Evolutionary conservation across 2,329 filamentous ascomycete genomes (phyloP).

Genomic region (Aureobasidium sp.): DNA sequence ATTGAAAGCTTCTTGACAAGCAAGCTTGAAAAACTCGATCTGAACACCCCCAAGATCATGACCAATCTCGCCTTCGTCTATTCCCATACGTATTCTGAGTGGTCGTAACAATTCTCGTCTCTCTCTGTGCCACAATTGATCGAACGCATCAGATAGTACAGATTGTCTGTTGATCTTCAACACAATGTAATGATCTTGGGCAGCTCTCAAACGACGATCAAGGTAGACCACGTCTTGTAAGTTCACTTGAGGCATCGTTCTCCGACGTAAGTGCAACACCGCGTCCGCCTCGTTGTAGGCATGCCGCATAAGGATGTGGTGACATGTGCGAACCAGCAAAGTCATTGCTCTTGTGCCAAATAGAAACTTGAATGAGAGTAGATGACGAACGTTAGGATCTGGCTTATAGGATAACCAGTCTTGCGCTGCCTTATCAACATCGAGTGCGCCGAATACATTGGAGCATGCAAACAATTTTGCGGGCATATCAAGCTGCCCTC

Average conservation of each 20-base stretch:
- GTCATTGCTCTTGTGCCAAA: conserved; percentile 68
- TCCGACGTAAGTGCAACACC: conserved; percentile 13
- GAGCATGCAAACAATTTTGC: conserved; percentile 67
- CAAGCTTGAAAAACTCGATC: conserved; percentile 88
- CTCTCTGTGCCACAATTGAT: conserved; percentile 85
- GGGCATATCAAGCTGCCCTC: conserved; percentile 45
- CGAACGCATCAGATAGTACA: conserved; percentile 48
- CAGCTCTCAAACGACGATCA: conserved; percentile 29
- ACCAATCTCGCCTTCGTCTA: conserved; percentile 72
- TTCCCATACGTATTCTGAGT: conserved; percentile 79
- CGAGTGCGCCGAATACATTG: conserved; percentile 68
- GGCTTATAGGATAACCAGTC: conserved; percentile 59
- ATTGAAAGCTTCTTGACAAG: conserved; percentile 71
- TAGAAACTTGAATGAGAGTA: conserved; percentile 74
- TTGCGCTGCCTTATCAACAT: conserved; percentile 66
- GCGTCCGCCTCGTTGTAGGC: conserved; percentile 17
- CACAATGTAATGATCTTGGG: conserved; percentile 35
- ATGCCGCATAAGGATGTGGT: conserved; percentile 70
- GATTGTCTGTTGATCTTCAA: conserved; percentile 38
- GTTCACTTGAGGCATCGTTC: conserved; percentile 7
- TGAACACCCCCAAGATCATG: conserved; percentile 93
- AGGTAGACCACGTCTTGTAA: conserved; percentile 19
- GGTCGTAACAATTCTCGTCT: conserved; percentile 75
- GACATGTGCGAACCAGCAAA: conserved; percentile 80
- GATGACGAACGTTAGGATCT: conserved; percentile 60